Conservation (phyloP, 495 filamentous ascomycete species). For the Hyphodiscus hymeniophilus region DNA sequence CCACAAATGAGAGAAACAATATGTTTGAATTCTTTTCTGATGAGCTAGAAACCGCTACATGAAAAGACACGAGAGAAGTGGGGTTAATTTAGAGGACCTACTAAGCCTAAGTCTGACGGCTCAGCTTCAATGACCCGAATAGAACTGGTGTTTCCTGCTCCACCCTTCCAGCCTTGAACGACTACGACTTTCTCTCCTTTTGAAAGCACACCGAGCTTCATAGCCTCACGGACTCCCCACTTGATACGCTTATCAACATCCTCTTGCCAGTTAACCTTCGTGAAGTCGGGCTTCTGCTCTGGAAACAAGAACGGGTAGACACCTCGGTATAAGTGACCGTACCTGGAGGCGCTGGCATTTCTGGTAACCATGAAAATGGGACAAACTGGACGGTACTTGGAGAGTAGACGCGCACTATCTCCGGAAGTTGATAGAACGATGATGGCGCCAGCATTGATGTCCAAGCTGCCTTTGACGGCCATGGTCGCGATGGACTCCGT, state of each 20-base stretch:
- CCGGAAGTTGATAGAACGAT: slow-evolving; percentile 89
- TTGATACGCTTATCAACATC: slow-evolving; percentile 94
- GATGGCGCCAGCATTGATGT: slow-evolving; percentile 93
- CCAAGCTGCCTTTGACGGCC: slow-evolving; percentile 85
- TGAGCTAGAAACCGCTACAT: too few relatives aligned
- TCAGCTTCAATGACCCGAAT: slow-evolving; percentile 51
- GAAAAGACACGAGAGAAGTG: too few relatives aligned
- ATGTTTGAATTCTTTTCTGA: too few relatives aligned
- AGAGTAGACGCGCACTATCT: slow-evolving; percentile 83
- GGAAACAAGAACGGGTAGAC: slow-evolving; percentile 96
- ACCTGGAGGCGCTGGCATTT: slow-evolving; percentile 73
- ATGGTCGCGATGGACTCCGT: slow-evolving; percentile 93
- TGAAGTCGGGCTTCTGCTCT: slow-evolving; percentile 89
- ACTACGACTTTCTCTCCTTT: slow-evolving; percentile 84
- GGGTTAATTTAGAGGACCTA: slow-evolving; percentile 6
- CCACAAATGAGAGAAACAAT: too few relatives aligned
- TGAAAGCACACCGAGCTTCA: slow-evolving; percentile 73
- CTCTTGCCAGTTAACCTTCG: slow-evolving; percentile 85
- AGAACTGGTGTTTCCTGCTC: slow-evolving; percentile 97
- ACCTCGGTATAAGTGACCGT: slow-evolving; percentile 91
- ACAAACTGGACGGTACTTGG: slow-evolving; percentile 97
- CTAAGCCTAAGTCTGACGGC: slow-evolving; percentile 38
- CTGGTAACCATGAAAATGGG: slow-evolving; percentile 98
- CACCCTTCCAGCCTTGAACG: slow-evolving; percentile 96
- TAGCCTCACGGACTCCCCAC: slow-evolving; percentile 83